phyloP scores from a whole-genome alignment of 2,329 filamentous ascomycete species.

The Fusarium verticillioides region DNA sequence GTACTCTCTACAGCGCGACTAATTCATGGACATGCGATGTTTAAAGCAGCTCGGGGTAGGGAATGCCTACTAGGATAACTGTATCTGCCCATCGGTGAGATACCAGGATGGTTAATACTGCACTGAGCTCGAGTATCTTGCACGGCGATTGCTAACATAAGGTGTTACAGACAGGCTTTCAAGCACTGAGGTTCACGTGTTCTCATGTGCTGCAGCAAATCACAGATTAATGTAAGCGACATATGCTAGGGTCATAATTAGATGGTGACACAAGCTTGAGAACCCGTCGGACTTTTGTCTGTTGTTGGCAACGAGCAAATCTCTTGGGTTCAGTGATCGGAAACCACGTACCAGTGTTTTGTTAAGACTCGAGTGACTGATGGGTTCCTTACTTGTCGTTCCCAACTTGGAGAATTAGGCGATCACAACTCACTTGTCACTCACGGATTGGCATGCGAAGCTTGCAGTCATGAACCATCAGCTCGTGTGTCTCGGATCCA shows the following conservation, averaged over 20 bases:
- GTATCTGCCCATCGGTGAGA: background rate
- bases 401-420: background rate
- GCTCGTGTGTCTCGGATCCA: fast-evolving
- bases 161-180: background rate
- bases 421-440: background rate
- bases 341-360: background rate
- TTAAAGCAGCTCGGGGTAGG: background rate
- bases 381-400: background rate
- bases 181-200: background rate
- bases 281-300: background rate
- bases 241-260: background rate
- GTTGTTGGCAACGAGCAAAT: background rate
- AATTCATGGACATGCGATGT: background rate
- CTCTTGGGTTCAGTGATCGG: fast-evolving
- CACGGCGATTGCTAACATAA: fast-evolving
- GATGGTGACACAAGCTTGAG: background rate
- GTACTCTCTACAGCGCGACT: fast-evolving
- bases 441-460: background rate
- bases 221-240: background rate
- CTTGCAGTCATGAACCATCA: background rate
- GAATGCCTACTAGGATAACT: background rate
- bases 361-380: fast-evolving
- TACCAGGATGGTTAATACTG: fast-evolving
- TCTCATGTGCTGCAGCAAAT: background rate
- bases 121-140: fast-evolving